Conservation (phyloP, 2,329 filamentous ascomycete genomes). For the Drechslerella stenobrocha region DNA sequence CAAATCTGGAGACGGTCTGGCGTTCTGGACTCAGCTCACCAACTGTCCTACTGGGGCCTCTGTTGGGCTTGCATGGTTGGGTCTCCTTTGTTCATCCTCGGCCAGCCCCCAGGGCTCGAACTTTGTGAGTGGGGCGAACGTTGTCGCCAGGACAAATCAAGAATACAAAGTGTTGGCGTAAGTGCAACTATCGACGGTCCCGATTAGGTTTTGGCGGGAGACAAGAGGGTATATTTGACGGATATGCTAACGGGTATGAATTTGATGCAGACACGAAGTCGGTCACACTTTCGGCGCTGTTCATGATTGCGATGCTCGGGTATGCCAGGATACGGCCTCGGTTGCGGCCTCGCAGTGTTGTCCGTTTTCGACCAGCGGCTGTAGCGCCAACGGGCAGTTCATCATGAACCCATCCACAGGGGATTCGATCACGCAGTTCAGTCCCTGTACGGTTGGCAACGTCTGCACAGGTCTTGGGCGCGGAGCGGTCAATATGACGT, state of each 20-base stretch:
- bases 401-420: slow-evolving; percentile 96
- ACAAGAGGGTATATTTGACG: neutral
- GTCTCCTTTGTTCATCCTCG: slow-evolving; percentile 73
- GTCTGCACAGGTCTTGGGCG: slow-evolving; percentile 83
- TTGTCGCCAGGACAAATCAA: slow-evolving; percentile 77
- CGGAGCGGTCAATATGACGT: slow-evolving; percentile 73
- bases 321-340: slow-evolving; percentile 56
- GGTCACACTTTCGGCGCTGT: slow-evolving; percentile 95
- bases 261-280: slow-evolving; percentile 68
- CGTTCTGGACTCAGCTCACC: slow-evolving; percentile 88
- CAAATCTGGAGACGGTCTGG: slow-evolving; percentile 75
- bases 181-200: slow-evolving; percentile 49
- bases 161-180: slow-evolving; percentile 92
- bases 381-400: slow-evolving; percentile 75
- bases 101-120: slow-evolving; percentile 63
- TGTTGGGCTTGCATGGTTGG: slow-evolving; percentile 90
- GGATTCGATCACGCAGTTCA: slow-evolving; percentile 74
- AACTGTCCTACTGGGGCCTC: slow-evolving; percentile 79
- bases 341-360: slow-evolving; percentile 66
- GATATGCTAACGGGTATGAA: slow-evolving; percentile 10
- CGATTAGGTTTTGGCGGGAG: too few relatives aligned
- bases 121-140: slow-evolving; percentile 81
- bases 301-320: slow-evolving; percentile 75
- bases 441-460: slow-evolving; percentile 85
- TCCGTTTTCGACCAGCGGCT: slow-evolving; percentile 68